A percentile compares a stretch with the other conserved stretches of the same genome.
Evolutionary conservation across 768 basidiomycete genomes (phyloP).

Genomic region (Hericium alpestre): DNA sequence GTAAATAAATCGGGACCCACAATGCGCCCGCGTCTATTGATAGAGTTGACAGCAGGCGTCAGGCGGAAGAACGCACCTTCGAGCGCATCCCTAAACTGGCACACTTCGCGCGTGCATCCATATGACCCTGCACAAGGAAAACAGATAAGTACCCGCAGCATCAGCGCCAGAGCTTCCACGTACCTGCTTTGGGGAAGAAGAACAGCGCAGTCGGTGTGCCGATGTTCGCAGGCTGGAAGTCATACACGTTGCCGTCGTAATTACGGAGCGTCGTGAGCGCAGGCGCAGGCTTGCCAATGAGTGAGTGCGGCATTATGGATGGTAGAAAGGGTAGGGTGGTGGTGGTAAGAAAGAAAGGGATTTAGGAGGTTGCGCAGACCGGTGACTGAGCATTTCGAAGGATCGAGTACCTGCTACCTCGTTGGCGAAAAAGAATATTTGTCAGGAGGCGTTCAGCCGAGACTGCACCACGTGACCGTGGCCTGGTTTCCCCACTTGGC

Average conservation of each 20-base stretch:
- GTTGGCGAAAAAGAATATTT: too few species aligned
- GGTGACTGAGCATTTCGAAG: too few species aligned
- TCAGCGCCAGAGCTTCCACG: constrained; percentile 11
- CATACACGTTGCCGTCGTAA: constrained; percentile 49
- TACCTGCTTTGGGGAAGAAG: constrained; percentile 70
- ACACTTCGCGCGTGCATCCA: constrained; percentile 77
- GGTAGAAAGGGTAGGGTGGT: background rate
- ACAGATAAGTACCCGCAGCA: background rate
- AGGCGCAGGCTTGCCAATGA: constrained; percentile 60
- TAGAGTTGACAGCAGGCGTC: background rate
- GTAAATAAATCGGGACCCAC: background rate
- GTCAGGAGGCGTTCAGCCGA: too few species aligned
- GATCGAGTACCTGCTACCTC: too few species aligned
- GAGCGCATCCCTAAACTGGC: constrained; percentile 72
- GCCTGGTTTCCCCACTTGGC: too few species aligned
- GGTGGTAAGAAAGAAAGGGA: too few species aligned
- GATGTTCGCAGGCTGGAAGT: constrained; percentile 45
- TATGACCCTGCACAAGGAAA: constrained; percentile 38
- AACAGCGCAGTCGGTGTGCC: constrained; percentile 60
- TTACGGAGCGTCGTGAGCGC: constrained; percentile 47
- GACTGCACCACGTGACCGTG: too few species aligned
- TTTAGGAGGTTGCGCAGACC: too few species aligned
- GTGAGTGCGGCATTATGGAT: constrained; percentile 14
- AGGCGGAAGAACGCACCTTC: constrained; percentile 32
- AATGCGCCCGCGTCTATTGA: background rate